Percentiles rank a stretch among this genome's conserved stretches.
Conservation (phyloP, 768 basidiomycete species). For the Psilocybe cubensis region DNA sequence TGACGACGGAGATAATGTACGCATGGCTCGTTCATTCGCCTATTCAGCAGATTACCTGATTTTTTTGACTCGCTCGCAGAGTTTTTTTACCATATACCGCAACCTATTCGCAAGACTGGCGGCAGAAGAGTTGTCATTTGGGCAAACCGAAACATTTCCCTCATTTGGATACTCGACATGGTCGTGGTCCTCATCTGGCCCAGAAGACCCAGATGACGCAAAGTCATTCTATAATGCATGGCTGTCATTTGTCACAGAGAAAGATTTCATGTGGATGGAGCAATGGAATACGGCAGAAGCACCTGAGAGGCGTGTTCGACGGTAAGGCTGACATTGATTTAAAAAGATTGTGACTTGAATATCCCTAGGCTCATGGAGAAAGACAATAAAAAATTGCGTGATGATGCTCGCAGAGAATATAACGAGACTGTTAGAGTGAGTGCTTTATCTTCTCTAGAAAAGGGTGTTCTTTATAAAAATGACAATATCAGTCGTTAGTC, state of each 20-base stretch:
- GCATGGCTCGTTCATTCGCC: slow-evolving; percentile 22
- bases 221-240: slow-evolving; percentile 84
- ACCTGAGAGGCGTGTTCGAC: slow-evolving; percentile 81
- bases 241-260: slow-evolving; percentile 84
- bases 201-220: slow-evolving; percentile 52
- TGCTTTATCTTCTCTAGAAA: slow-evolving; percentile 4
- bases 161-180: slow-evolving; percentile 83
- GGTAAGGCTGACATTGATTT: slow-evolving; percentile 44
- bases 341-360: neutral
- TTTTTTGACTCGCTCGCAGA: slow-evolving; percentile 43
- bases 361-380: slow-evolving; percentile 82
- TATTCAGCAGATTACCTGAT: neutral
- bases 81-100: slow-evolving; percentile 89
- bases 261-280: slow-evolving; percentile 89
- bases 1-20: slow-evolving; percentile 64
- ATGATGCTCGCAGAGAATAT: slow-evolving; percentile 88
- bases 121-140: slow-evolving; percentile 70
- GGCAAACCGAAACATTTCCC: slow-evolving; percentile 59
- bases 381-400: slow-evolving; percentile 92
- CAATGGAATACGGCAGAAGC: slow-evolving; percentile 84
- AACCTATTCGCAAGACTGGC: slow-evolving; percentile 85
- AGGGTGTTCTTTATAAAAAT: neutral
- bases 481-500: slow-evolving; percentile 59
- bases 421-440: slow-evolving; percentile 88
- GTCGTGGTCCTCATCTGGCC: slow-evolving; percentile 61